Conservation (phyloP, 169 alveolate species). For the Eimeria necatrix region DNA sequence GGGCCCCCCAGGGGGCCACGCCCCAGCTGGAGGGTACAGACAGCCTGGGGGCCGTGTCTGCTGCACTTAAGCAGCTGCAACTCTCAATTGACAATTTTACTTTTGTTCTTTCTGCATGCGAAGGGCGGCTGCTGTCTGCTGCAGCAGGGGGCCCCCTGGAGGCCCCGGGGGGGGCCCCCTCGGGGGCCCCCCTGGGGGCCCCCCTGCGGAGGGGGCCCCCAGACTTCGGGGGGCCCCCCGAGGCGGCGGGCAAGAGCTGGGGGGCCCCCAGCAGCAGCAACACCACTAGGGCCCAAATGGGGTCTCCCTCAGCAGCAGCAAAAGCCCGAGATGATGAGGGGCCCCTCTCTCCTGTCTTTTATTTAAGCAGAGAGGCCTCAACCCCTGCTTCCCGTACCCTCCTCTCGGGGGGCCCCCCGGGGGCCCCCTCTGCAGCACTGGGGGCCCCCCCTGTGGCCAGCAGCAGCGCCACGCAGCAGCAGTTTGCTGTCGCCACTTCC, state of each 20-base stretch:
- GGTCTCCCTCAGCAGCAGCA: not conserved
- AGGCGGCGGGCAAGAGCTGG: not conserved
- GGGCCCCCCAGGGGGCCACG: not conserved
- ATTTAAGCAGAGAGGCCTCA: not conserved
- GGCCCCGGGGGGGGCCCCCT: not conserved
- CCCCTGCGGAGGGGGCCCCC: not conserved
- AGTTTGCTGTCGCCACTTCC: too few species aligned
- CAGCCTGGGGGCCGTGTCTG: not conserved
- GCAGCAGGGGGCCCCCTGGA: not conserved
- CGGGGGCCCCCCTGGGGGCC: constrained; percentile 39
- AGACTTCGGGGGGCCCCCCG: too few species aligned
- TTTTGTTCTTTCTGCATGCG: not conserved
- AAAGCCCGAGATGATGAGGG: constrained; percentile 11
- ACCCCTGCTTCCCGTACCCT: not conserved
- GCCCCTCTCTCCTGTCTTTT: constrained; percentile 35
- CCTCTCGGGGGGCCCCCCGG: not conserved
- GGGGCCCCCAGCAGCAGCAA: constrained; percentile 50
- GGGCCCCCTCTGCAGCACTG: not conserved
- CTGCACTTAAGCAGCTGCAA: not conserved
- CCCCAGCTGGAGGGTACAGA: not conserved
- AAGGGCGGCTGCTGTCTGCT: not conserved
- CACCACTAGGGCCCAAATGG: not conserved
- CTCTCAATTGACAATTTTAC: not conserved
- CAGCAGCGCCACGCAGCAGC: too few species aligned
- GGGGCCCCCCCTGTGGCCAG: too few species aligned